Base-by-base conservation (phyloP, 306 rosid species). In the Lathyrus oleraceus region DNA sequence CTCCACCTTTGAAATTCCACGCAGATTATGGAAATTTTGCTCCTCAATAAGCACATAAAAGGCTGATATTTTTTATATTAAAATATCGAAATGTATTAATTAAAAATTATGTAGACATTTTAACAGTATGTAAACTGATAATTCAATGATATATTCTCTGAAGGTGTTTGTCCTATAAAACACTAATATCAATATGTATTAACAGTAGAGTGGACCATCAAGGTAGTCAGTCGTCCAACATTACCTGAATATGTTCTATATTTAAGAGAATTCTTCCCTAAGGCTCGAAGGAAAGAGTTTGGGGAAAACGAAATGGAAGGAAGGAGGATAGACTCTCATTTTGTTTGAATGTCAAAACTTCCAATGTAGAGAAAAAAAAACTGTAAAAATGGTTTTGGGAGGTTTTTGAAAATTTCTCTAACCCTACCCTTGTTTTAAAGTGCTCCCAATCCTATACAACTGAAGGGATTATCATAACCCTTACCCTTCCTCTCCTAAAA, bases 41-140 rank as follows among this genome's bases (percentile, higher is more conserved):
- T 42, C 61, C 70, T 60, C 39, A 42, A 59, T 71, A 43, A 42
- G 27, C 54, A 60, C 64, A 45, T 60, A 65, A 80, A 71, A 51
- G 14, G 15, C 43, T 36, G 67, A 67, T 59, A 30, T 47, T 65
- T 54, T 57, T 43, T 75, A 69, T 42, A 20, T 21, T 73, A 42
- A 51, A 75, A 65, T 49, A 57, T 32, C 39, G 10, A 7, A 7
- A 35, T 35, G 5, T 28, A 40, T 43, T 27, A 38, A 49, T 49
- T 16, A 47, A 52, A 69, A 28, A 5, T 58, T 49, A 57, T 59
- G 27, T 52, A 65, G 58, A 64, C n/a, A 51, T 45, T 70, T 16
- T 54, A 62, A 52, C 67, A 62, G 36, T 21, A 52, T 62, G 43
- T 10, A 61, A 49, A 51, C 42, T 28, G 44, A 44, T n/a, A 42